These are phyloP conservation scores for Rhodotorula sp. DNA, from an alignment of 1,284 basidiomycete species.

Conservation along the genomic window DNA sequence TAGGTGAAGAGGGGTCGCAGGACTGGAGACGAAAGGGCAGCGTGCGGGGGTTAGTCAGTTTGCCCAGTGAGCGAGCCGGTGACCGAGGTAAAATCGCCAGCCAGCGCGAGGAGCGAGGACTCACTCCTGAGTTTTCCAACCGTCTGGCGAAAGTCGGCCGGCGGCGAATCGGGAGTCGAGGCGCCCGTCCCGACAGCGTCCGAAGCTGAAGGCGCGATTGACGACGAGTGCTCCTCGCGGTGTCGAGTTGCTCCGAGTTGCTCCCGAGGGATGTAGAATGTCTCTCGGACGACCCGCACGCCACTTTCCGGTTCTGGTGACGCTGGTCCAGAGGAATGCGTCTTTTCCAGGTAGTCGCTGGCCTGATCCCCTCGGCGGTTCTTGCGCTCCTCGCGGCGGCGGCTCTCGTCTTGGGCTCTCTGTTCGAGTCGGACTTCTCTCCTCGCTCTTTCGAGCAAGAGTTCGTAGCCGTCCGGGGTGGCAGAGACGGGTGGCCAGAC, in stretches of 20 bases:
- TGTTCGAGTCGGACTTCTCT: neutral
- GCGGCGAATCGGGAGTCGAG: too few relatives aligned
- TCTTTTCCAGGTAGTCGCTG: too few relatives aligned
- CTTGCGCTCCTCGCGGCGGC: neutral
- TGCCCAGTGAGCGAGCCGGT: too few relatives aligned
- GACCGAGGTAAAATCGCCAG: too few relatives aligned
- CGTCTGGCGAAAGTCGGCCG: conserved; percentile 22
- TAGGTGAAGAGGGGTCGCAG: conserved; percentile 21
- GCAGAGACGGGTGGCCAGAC: neutral
- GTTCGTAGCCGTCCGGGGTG: neutral
- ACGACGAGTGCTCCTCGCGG: neutral
- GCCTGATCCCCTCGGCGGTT: neutral
- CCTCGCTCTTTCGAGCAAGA: neutral
- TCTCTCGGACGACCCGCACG: conserved; percentile 13
- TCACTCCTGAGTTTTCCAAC: conserved; percentile 21
- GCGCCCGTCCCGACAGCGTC: too few relatives aligned
- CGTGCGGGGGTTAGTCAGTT: neutral
- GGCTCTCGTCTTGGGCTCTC: neutral
- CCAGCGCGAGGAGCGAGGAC: too few relatives aligned
- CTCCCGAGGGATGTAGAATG: conserved; percentile 11
- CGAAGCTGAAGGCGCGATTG: too few relatives aligned
- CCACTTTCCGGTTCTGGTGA: neutral
- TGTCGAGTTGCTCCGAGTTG: neutral
- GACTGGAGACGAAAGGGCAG: neutral
- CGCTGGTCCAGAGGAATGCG: too few relatives aligned